Percentiles rank a stretch among this genome's conserved stretches.
Conservation (phyloP, 129 eudicot genomes). For the Pseudognaphalium luteoalbum region DNA sequence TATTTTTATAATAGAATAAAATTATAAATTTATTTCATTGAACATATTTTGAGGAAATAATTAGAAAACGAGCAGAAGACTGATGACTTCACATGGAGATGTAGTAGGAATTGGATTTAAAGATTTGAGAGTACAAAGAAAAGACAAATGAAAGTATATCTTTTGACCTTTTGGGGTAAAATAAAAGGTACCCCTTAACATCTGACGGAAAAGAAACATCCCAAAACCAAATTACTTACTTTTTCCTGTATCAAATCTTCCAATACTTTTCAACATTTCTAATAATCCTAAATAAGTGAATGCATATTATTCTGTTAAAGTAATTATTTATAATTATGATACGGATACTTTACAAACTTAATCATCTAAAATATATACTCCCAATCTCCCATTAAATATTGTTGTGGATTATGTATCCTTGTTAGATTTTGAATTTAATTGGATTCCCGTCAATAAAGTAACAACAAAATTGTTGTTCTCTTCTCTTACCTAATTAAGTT, state of each 20-base stretch:
- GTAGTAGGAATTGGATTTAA: conserved; percentile 30
- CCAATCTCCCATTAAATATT: neutral
- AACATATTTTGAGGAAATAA: neutral
- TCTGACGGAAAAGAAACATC: conserved; percentile 33
- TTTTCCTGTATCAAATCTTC: conserved; percentile 22
- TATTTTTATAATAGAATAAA: too few species aligned
- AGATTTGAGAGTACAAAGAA: conserved; percentile 37
- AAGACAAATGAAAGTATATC: conserved; percentile 37
- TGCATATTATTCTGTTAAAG: neutral
- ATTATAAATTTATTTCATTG: too few species aligned
- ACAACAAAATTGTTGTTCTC: neutral
- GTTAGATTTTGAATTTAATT: neutral
- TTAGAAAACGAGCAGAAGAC: conserved; percentile 28
- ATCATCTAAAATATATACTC: too few species aligned
- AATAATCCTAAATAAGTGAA: neutral
- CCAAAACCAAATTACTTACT: conserved; percentile 25
- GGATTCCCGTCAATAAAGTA: neutral
- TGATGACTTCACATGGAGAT: conserved; percentile 43
- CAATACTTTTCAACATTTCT: neutral
- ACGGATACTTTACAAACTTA: neutral
- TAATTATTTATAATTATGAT: neutral
- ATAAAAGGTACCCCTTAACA: conserved; percentile 34
- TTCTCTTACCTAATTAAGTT: neutral
- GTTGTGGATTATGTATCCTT: neutral
- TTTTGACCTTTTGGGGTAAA: conserved; percentile 39